Evolutionary conservation across 192 early-diverging fungal genomes (phyloP).

Genomic region (Spinellus fusiger): DNA sequence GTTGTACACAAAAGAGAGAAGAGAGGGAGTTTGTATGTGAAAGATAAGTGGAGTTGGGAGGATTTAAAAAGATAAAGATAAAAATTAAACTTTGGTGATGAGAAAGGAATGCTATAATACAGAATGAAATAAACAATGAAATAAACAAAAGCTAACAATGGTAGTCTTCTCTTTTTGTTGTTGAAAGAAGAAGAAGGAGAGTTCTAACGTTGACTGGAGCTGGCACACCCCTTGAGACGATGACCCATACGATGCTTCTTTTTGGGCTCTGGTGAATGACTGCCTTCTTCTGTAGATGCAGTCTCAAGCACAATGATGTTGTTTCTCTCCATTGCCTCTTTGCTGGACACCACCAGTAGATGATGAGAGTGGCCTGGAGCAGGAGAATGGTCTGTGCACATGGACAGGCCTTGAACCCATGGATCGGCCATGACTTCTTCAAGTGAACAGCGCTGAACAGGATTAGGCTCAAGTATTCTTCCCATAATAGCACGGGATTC

Average conservation of each 20-base stretch:
- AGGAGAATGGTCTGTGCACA: constrained; percentile 29
- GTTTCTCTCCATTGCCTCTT: constrained; percentile 5
- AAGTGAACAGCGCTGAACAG: constrained; percentile 50
- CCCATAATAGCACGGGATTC: constrained; percentile 52
- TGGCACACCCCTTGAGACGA: neutral
- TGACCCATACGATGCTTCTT: neutral
- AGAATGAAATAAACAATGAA: no score
- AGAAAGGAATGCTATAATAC: no score
- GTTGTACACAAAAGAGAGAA: no score
- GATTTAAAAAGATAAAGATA: no score
- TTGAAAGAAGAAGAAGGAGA: no score
- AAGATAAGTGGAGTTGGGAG: no score
- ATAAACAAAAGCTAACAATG: no score
- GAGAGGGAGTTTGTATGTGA: no score
- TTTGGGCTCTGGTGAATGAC: neutral
- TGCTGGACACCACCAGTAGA: constrained; percentile 13
- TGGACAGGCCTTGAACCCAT: constrained; percentile 66
- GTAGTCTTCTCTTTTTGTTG: no score
- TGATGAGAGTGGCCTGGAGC: constrained; percentile 19
- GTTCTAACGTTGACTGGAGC: no score
- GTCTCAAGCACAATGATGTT: constrained; percentile 16
- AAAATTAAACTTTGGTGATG: no score
- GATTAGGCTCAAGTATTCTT: constrained; percentile 59
- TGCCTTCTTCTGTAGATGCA: neutral
- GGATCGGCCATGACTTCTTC: constrained; percentile 60